These are phyloP conservation scores for Pseudogymnoascus sp. DNA, from an alignment of 2,329 filamentous ascomycete species.

Conservation along the genomic window DNA sequence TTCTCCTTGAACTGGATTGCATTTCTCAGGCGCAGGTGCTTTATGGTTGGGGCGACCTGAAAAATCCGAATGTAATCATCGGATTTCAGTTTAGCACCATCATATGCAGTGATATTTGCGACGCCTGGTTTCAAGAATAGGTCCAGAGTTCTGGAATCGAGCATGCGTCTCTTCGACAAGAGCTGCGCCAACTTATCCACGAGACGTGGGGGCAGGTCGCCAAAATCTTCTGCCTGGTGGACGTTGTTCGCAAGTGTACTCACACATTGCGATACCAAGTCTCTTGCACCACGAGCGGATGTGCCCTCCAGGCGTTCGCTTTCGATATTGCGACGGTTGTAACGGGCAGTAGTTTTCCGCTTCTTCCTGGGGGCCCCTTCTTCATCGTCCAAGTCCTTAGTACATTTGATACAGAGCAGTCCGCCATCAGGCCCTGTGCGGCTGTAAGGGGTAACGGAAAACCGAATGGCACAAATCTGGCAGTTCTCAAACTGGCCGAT, in stretches of 20 bases:
- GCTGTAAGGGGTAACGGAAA: slow-evolving; percentile 87
- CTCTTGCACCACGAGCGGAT: slow-evolving; percentile 54
- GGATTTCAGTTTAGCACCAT: slow-evolving; percentile 54
- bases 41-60: slow-evolving; percentile 60
- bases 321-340: slow-evolving; percentile 64
- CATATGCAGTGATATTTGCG: slow-evolving; percentile 47
- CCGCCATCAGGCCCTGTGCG: slow-evolving; percentile 75
- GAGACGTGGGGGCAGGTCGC: slow-evolving; percentile 45
- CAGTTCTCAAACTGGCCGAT: slow-evolving; percentile 87
- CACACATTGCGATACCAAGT: slow-evolving; percentile 54
- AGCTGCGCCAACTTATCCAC: slow-evolving; percentile 52
- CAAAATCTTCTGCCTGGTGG: slow-evolving; percentile 51
- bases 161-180: slow-evolving; percentile 50
- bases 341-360: slow-evolving; percentile 45
- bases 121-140: slow-evolving; percentile 47
- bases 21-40: slow-evolving; percentile 66
- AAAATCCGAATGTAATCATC: slow-evolving; percentile 78
- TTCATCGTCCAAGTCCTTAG: slow-evolving; percentile 62
- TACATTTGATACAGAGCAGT: slow-evolving; percentile 75
- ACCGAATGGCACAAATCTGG: slow-evolving; percentile 74
- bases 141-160: slow-evolving; percentile 44
- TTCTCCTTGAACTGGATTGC: slow-evolving; percentile 87
- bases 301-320: slow-evolving; percentile 77
- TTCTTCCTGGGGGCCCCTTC: slow-evolving; percentile 51
- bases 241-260: slow-evolving; percentile 56